A percentile compares a stretch with the other conserved stretches of the same genome.
These are phyloP conservation scores for Monascus purpureus DNA, from an alignment of 495 filamentous ascomycete genomes.

Conservation along the genomic window DNA sequence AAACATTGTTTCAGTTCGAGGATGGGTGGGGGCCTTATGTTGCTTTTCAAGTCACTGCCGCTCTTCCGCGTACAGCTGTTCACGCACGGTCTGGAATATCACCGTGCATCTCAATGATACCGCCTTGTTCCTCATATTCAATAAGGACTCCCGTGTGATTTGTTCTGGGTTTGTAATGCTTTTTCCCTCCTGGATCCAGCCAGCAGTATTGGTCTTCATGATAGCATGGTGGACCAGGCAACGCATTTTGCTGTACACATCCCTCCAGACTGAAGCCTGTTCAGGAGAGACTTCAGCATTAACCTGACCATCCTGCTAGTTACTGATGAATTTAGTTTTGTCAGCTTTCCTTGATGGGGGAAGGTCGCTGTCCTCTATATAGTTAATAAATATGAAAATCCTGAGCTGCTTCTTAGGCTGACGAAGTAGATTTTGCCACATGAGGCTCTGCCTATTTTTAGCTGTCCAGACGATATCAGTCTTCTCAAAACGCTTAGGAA, in stretches of 20 bases:
- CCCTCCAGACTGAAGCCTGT: conserved; percentile 3
- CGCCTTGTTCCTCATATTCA: conserved; percentile 4
- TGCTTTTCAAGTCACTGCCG: conserved; percentile 2
- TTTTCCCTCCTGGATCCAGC: conserved; percentile 1
- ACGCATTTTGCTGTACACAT: conserved; percentile 1
- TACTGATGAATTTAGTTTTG: conserved; percentile 7
- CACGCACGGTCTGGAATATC: conserved; percentile 3
- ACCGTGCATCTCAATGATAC: conserved; percentile 4
- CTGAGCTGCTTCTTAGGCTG: conserved; percentile 1
- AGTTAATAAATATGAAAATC: conserved; percentile 1
- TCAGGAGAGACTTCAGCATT: conserved; percentile 6
- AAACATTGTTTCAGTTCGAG: conserved; percentile 1
- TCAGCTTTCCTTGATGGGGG: conserved; percentile 3
- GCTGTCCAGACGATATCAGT: neutral
- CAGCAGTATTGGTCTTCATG: conserved; percentile 1
- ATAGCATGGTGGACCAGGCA: conserved; percentile 1
- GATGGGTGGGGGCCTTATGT: conserved; percentile 1
- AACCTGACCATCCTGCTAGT: conserved; percentile 7
- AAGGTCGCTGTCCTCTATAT: conserved; percentile 9
- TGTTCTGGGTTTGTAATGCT: conserved; percentile 2
- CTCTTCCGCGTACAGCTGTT: conserved; percentile 8
- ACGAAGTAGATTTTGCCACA: neutral
- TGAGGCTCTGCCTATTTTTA: neutral
- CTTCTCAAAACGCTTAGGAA: conserved; percentile 1
- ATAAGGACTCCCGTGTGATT: neutral